Base-by-base conservation (phyloP, 2,329 filamentous ascomycete species). In the Botrytis elliptica region DNA sequence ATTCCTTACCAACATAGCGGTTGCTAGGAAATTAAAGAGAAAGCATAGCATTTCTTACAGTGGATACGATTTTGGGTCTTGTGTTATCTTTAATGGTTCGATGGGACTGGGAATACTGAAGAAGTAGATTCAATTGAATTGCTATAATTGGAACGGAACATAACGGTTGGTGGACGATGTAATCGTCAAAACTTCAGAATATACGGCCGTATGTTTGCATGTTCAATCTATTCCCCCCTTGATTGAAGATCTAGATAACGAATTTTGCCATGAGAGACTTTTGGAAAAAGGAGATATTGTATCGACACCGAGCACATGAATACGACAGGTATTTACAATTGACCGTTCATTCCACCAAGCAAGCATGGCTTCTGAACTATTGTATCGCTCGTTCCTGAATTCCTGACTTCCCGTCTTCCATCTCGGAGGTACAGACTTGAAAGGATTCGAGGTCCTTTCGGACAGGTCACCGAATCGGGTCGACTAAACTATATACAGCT, bases 381-480 rank as follows among this genome's bases (percentile, higher is more conserved):
- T 22, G 38, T 9, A 67, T 55, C 20, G 25, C 29, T 20, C 29
- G n/a, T 57, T 57, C 52, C 52, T 33, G n/a, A 57, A 29, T 52
- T 67, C 20, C 65, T 52, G 33, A 14, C 25, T 40, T 52, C 8
- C 33, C 38, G 12, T 29, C 33, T 40, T 55, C 65, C 65, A 40
- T 40, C 46, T 38, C 20, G 18, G 46, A 55, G 25, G 36, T 55
- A 20, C 1, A 29, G 62, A 29, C 25, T 18, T 38, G 8, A 18
- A 40, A 68, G 65, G 65, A 55, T 68, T 68, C 22, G 36, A 68
- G 14, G 46, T 68, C 63, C 65, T 55, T 36, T 52, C 36, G 33
- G 36, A n/a, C 46, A 55, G 36, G 25, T 38, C 33, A 38, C 46
- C 36, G 3, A 40, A 68, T 55, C 65, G 36, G 33, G 52, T 55